Conservation (phyloP, 2,329 filamentous ascomycete genomes). For the Drechslerella coelobrocha region DNA sequence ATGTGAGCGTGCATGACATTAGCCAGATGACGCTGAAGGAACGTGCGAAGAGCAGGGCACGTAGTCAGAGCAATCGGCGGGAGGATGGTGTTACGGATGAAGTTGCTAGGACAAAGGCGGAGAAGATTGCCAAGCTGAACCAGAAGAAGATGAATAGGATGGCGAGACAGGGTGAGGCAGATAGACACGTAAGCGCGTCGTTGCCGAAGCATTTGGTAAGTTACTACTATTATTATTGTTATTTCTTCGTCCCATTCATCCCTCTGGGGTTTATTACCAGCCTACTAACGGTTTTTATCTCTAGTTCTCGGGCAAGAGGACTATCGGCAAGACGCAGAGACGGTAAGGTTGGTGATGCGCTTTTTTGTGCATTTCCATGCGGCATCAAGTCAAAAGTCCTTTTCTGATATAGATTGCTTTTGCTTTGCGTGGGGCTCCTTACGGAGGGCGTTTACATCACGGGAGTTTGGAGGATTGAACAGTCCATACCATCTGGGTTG, state of each 20-base stretch:
- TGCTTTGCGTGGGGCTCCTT: constrained; percentile 2
- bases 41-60: constrained; percentile 75
- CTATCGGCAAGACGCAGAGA: constrained; percentile 84
- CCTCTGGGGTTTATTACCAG: constrained; percentile 40
- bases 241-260: not conserved
- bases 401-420: constrained; percentile 1
- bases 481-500: constrained; percentile 1
- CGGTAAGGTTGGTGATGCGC: constrained; percentile 62
- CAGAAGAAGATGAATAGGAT: constrained; percentile 99
- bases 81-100: constrained; percentile 78
- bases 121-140: constrained; percentile 82
- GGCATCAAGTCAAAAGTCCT: not conserved
- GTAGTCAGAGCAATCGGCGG: constrained; percentile 69
- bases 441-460: constrained; percentile 15
- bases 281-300: constrained; percentile 57
- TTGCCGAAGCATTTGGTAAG: constrained; percentile 89
- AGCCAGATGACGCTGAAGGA: constrained; percentile 62
- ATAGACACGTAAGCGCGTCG: constrained; percentile 82
- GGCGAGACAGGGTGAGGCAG: constrained; percentile 94
- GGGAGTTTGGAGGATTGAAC: constrained; percentile 35
- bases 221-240: constrained; percentile 53
- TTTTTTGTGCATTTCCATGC: constrained; percentile 1
- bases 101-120: constrained; percentile 74
- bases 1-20: constrained; percentile 63
- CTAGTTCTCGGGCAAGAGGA: constrained; percentile 86